Evolutionary conservation across 1,139 yeast species (phyloP), one percentile per base, ranked within the genome.

Genomic region (Geotrichum klebahnii): DNA sequence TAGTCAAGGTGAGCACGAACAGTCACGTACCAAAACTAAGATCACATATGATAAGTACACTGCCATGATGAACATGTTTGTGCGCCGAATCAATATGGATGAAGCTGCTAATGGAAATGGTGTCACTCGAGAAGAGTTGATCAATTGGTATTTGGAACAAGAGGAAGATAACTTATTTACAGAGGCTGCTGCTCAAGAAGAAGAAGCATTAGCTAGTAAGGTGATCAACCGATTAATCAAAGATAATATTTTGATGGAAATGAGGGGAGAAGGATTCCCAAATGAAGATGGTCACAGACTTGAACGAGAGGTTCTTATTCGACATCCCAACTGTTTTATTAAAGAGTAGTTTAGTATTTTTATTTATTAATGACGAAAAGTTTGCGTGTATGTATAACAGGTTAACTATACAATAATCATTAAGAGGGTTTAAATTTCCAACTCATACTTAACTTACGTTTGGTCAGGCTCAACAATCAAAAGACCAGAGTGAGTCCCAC

Each of bases 11-110:
- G 51, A 51, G 54, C 46, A 37, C 35, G 42, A 32, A 16, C 60
- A 51, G 31, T 40, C 42, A 5, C 53, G 52, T 31, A 17, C 44
- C 40, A 77, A 76, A 57, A 66, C 79, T 31, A 72, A 84, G 22
- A 81, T 92, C 53, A 76, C 95, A 1, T 89, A 89, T 66, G 97
- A 90, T 59, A 87, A 85, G 65, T 92, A 88, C 66, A 83, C 85
- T 29, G 75, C 82, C 38, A 85, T 90, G 73, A 85, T 88, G 84
- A 86, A 87, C 64, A 67, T 84, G 56, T 73, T 90, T 55, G 90
- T 90, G 28, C 81, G 82, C 57, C 76, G 77, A 55, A 82, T 90
- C 22, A 75, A 76, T 51, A 80, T 78, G 54, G 71, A 66, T 43
- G 59, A 61, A 32, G 53, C 52, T 24, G 68, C 64, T 14, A 76